phyloP scores from a whole-genome alignment of 164 flowering plant species.

The Piper longum region DNA sequence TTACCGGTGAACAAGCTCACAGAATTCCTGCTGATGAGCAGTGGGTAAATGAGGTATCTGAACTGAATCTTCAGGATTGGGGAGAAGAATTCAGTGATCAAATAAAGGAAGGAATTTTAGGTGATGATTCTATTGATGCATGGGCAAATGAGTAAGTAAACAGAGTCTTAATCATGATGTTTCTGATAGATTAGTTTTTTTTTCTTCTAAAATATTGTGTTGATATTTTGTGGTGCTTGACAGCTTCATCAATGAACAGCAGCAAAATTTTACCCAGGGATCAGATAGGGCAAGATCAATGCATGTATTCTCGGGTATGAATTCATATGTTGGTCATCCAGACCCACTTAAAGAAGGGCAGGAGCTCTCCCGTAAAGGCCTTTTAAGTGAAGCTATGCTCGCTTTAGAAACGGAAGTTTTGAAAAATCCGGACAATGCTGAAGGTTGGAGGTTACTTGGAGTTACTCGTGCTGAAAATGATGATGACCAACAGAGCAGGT shows the following conservation, averaged over 20 bases:
- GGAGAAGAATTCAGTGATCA: constrained; percentile 73
- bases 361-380: constrained; percentile 89
- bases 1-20: constrained; percentile 30
- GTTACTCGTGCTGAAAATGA: constrained; percentile 97
- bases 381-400: constrained; percentile 94
- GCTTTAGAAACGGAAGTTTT: constrained; percentile 95
- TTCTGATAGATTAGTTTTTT: no score
- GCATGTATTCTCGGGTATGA: constrained; percentile 83
- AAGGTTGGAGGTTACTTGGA: constrained; percentile 99
- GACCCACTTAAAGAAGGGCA: constrained; percentile 93
- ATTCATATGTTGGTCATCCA: constrained; percentile 96
- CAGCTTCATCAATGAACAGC: constrained; percentile 70
- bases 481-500: constrained; percentile 83
- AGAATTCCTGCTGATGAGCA: constrained; percentile 41
- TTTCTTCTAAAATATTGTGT: no score
- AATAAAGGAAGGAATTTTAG: constrained; percentile 43
- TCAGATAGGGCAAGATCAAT: constrained; percentile 54
- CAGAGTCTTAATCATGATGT: background rate
- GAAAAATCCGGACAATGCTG: constrained; percentile 88
- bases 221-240: background rate
- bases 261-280: constrained; percentile 27
- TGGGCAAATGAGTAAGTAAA: constrained; percentile 81
- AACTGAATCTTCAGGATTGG: constrained; percentile 78
- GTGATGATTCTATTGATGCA: constrained; percentile 42
- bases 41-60: constrained; percentile 90